These are phyloP conservation scores for Debaryomyces robertsiae DNA, from an alignment of 1,139 yeast genomes.

Conservation along the genomic window DNA sequence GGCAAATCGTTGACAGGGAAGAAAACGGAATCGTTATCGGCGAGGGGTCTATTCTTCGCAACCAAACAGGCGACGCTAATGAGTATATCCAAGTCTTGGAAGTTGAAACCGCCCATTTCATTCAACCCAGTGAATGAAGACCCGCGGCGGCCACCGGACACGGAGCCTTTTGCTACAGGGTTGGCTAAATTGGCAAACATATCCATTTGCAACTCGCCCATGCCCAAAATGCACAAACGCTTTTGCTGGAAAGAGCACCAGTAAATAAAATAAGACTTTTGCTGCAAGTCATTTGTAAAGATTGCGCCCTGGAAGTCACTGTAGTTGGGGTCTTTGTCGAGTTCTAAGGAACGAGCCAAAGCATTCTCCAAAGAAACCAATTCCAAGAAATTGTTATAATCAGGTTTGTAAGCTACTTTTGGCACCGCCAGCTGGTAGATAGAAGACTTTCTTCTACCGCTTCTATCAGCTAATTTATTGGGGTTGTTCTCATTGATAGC, in stretches of 20 bases:
- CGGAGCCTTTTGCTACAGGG: conserved; percentile 21
- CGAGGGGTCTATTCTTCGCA: conserved; percentile 26
- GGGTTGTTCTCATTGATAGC: conserved; percentile 20
- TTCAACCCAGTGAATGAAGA: conserved; percentile 43
- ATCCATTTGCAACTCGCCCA: conserved; percentile 41
- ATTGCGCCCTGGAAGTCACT: conserved; percentile 40
- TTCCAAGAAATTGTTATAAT: conserved; percentile 15
- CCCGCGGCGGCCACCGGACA: conserved; percentile 30
- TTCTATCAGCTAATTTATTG: conserved; percentile 5
- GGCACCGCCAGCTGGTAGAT: conserved; percentile 28
- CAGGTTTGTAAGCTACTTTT: conserved; percentile 40
- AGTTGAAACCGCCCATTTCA: conserved; percentile 45
- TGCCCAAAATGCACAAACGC: conserved; percentile 30
- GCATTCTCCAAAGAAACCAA: conserved; percentile 4
- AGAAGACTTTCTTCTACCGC: conserved; percentile 30
- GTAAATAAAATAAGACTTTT: conserved; percentile 37
- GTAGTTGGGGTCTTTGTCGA: conserved; percentile 16
- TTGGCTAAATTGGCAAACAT: conserved; percentile 24
- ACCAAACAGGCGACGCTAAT: conserved; percentile 35
- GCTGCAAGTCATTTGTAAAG: conserved; percentile 43
- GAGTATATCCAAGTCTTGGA: conserved; percentile 45
- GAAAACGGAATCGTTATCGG: conserved; percentile 19
- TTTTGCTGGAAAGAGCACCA: conserved; percentile 32
- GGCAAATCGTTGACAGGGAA: conserved; percentile 40
- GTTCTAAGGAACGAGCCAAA: conserved; percentile 5